Evolutionary conservation across 192 early-diverging fungal species (phyloP).

Genomic region (Lobosporangium transversale): DNA sequence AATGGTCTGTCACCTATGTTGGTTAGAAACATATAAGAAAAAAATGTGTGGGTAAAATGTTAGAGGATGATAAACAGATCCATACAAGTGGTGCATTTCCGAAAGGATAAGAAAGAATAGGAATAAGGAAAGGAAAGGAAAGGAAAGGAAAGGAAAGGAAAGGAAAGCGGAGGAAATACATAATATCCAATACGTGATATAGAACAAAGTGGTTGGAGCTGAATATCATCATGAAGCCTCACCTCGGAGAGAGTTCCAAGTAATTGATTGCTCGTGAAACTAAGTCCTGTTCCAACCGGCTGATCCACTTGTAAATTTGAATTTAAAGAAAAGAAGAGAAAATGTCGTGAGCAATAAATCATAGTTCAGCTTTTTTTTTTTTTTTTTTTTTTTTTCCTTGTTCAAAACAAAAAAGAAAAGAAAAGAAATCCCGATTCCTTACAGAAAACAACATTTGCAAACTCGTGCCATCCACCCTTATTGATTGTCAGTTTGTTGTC

Average conservation of each 20-base stretch:
- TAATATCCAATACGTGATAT: background rate
- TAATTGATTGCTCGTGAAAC: conserved; percentile 55
- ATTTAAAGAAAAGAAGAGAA: background rate
- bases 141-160: too few species aligned
- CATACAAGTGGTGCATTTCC: too few species aligned
- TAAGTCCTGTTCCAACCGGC: conserved; percentile 72
- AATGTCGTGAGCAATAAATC: background rate
- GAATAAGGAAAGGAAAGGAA: too few species aligned
- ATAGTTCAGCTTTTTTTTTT: too few species aligned
- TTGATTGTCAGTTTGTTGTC: conserved; percentile 54
- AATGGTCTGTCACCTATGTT: conserved; percentile 54
- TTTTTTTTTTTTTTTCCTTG: too few species aligned
- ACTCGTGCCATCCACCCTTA: conserved; percentile 65
- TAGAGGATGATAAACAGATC: too few species aligned
- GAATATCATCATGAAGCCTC: background rate
- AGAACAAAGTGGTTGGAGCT: background rate
- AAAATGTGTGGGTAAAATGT: background rate
- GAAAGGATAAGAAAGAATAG: too few species aligned
- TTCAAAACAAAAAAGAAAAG: too few species aligned
- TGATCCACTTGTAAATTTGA: conserved; percentile 63
- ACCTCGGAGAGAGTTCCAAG: conserved; percentile 61
- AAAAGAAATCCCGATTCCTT: background rate
- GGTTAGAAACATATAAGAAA: too few species aligned
- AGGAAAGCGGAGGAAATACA: too few species aligned
- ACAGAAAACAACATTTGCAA: conserved; percentile 70